Evolutionary conservation across 257 asterid genomes (phyloP), one percentile per base, ranked within the genome.

Genomic region (Scutellaria galericulata): DNA sequence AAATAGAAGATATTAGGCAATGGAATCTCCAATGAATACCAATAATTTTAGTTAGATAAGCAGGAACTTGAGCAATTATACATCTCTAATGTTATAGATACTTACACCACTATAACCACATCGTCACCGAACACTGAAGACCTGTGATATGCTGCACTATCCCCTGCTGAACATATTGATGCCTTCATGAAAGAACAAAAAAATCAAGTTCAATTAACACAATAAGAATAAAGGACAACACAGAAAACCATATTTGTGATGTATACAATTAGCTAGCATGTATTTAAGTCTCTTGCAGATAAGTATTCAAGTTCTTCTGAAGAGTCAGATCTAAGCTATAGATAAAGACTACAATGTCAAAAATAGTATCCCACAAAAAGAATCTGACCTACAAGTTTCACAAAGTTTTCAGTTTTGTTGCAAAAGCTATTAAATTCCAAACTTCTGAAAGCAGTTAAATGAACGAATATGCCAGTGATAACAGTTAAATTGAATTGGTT

Each of bases 61-160:
- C 39, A 47, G 12, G 75, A 64, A 41, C 39, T 31, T 63, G 46
- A 46, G 53, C 37, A 57, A 69, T n/a, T n/a, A n/a, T n/a, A n/a
- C n/a, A n/a, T n/a, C n/a, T n/a, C n/a, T n/a, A n/a, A n/a, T n/a
- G n/a, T 18, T 73, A 41, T 24, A 76, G 55, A 71, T 64, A 83
- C 99, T 88, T 90, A 94, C 99, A 96, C 99, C 71, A 94, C 99
- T 20, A 91, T 90, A 76, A 94, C 99, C 44, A 94, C 96, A 78
- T 94, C 99, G 72, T 94, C 97, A 59, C 97, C 99, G 73, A 85
- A 94, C 42, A 86, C 87, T 60, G 97, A 94, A 57, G 92, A 82
- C 75, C 98, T 82, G 7, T 90, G 96, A 78, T 95, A 95, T 58
- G 99, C 88, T 76, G 99, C 96, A 86, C 96, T 87, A 64, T 95